Base-by-base conservation (phyloP, 2,329 filamentous ascomycete species). In the Fusarium anguioides region DNA sequence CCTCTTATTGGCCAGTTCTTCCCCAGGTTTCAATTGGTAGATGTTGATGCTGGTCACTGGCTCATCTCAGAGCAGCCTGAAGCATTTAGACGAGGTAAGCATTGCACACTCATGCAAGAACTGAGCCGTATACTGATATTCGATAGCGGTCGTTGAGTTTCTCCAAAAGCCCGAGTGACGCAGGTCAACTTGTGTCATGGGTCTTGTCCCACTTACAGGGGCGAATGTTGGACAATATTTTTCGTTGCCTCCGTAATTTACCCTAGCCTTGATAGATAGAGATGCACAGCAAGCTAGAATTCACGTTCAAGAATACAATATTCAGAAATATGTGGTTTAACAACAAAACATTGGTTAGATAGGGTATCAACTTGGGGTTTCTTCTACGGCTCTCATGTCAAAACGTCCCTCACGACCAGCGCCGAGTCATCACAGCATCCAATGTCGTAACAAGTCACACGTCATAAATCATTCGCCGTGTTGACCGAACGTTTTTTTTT, bases 11-110 rank as follows among this genome's bases (percentile, higher is more conserved):
- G 92, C 5, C 84, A 88, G 65, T 96, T 96, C 79, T 97, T 97
- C 74, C 93, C 93, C 12, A 83, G 83, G 23, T 97, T 96, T 74
- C 81, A 87, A 75, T 74, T 96, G 27, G 87, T 83, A 46, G 91
- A 95, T 78, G 81, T 97, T 29, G 89, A 96, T 35, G 86, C 89
- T 10, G 93, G 93, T 0, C 93, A 97, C 77, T 97, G 93, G 93
- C 82, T 97, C 7, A 94, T 95, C 64, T 93, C 91, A n/a, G 93
- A 97, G 81, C 90, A 93, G 71, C 93, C 93, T 0, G 88, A 93
- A 74, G 89, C 84, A 11, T 97, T 97, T 69, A 87, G 89, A 74
- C 81, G 86, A 83, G 89, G 92, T 93, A 76, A 76, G 85, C 26
- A 29, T 14, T 17, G 2, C n/a, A 20, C 36, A 4, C 17, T 31